A percentile compares a stretch with the other conserved stretches of the same genome.
phyloP scores from a whole-genome alignment of 192 early-diverging fungal species.

The Haplosporangium gracile region DNA sequence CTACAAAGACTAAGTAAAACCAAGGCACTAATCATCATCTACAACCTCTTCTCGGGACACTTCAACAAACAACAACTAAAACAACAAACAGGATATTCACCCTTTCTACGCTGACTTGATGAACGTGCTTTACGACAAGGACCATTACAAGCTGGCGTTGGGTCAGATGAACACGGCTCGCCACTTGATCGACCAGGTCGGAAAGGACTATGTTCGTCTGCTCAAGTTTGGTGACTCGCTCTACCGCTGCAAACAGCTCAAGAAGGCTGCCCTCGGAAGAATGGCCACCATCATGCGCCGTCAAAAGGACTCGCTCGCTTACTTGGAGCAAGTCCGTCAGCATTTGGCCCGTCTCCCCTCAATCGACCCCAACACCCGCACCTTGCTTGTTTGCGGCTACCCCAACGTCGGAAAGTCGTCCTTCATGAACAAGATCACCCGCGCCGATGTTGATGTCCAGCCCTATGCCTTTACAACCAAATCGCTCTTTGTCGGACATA shows the following conservation, averaged over 20 bases:
- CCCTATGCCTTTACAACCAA: constrained; percentile 99
- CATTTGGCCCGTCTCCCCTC: constrained; percentile 98
- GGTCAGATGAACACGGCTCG: constrained; percentile 98
- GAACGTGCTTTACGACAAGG: constrained; percentile 99
- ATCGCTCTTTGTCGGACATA: constrained; percentile 99
- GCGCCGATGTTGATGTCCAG: constrained; percentile 99
- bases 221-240: constrained; percentile 99
- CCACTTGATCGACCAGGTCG: constrained; percentile 96
- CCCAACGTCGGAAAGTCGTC: constrained; percentile 99
- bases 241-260: constrained; percentile 99
- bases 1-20: not conserved
- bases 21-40: not conserved
- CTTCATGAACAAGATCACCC: constrained; percentile 99
- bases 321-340: constrained; percentile 99
- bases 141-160: constrained; percentile 99
- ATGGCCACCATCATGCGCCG: constrained; percentile 99
- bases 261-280: constrained; percentile 96
- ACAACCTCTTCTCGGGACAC: not conserved
- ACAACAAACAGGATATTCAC: constrained; percentile 87
- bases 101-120: constrained; percentile 99
- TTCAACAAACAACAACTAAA: not conserved
- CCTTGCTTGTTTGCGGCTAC: constrained; percentile 98
- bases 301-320: constrained; percentile 96
- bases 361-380: constrained; percentile 99
- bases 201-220: constrained; percentile 96